Base-by-base conservation (phyloP, 2,329 filamentous ascomycete species). In the Knufia fluminis region DNA sequence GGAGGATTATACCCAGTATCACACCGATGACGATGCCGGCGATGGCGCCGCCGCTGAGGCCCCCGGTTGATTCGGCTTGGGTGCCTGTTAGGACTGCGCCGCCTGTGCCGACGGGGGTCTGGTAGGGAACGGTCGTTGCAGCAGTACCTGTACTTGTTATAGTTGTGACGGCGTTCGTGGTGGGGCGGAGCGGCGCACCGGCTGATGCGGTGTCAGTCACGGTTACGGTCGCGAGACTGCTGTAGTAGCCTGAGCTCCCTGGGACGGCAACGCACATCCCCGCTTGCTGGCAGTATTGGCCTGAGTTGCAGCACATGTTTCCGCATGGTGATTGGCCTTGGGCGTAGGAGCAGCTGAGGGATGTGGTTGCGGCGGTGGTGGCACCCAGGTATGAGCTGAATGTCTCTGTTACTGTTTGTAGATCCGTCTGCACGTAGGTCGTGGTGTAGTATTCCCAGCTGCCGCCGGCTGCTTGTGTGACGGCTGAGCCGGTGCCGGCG, bases 371-470 rank as follows among this genome's bases (percentile, higher is more conserved):
- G 8, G 33, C 51, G 7, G 62, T 57, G 36, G 55, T 46, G 4
- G 50, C 32, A 8, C 32, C 12, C 22, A 58, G 26, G 46, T 61
- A 61, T 35, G 65, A 67, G 62, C 77, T 81, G 63, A 71, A 75
- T 26, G 76, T 71, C 4, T 71, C 71, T 4, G 77, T 80, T 51
- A 69, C 65, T 2, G 77, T 79, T 38, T 73, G 62, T 4, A 71
- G 64, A 46, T 74, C 73, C 10, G 76, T 80, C 60, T 78, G 71
- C 10, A 76, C 69, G 57, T 68, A 80, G 4, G 75, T 79, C 2
- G 75, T 76, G 16, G 78, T 82, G 59, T 68, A 78, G 63, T 73
- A 74, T 53, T 74, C 61, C 76, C 77, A 81, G 12, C 60, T 59
- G 47, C 58, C 64, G 36, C 53, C 59, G 3, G 50, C 45, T 16